Evolutionary conservation across 2,329 filamentous ascomycete genomes (phyloP), one percentile per base, ranked within the genome.

Genomic region (Incumbomyces delicatus): DNA sequence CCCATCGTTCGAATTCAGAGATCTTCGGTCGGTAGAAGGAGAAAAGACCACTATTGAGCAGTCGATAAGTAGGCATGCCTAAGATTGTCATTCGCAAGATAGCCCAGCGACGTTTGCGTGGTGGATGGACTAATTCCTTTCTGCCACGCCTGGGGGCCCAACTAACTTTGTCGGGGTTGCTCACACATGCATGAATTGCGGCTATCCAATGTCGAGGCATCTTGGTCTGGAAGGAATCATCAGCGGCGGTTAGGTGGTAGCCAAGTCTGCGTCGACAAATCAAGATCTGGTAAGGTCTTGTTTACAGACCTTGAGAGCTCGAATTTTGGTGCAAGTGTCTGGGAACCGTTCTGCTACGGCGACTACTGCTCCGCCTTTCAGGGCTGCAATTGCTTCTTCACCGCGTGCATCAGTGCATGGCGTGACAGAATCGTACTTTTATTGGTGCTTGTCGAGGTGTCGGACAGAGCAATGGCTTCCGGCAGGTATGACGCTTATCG

Each of bases 281-380:
- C 71, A 73, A 13, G 74, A 53, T 6, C 61, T 62, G 34, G 69
- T 62, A 36, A 65, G 67, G 41, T 58, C 59, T 35, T 50, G 47
- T 27, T 52, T 48, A 52, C 59, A 50, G 3, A 71, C 49, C 46
- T 73, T 66, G 54, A 76, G 76, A 17, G 74, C 72, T n/a, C 71
- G 67, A 2, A 77, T 63, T 53, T 76, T 76, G 2, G 73, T 76
- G 69, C 72, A 76, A 2, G 73, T 76, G 52, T 76, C 73, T 47
- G 63, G 64, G 58, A 76, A 76, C 17, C 73, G 67, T 48, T 73
- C 66, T 6, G 44, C 44, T n/a, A 45, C 42, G 1, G 73, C 71
- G 29, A 76, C 72, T 48, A 66, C 62, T 34, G 65, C 63, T 60
- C 72, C 71, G 2, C 62, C 51, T 48, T 66, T 54, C 6, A 77